Evolutionary conservation across 805 yeast species (phyloP).

Genomic region (Danielia oregonensis): DNA sequence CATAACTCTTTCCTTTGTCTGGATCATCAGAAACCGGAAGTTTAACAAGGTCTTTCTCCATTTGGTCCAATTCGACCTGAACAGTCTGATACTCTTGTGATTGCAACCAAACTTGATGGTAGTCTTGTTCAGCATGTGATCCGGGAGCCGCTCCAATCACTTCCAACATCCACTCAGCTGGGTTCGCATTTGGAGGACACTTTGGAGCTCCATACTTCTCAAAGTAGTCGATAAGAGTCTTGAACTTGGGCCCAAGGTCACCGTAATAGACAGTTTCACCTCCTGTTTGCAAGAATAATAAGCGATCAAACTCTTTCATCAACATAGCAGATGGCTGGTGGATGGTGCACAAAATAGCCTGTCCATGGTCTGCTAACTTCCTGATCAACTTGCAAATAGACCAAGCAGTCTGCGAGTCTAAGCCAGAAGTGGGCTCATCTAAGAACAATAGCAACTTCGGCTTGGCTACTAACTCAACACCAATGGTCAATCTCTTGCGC

Average conservation of each 20-base stretch:
- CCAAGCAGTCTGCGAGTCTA: constrained; percentile 43
- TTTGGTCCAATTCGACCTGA: constrained; percentile 13
- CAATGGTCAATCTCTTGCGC: constrained; percentile 51
- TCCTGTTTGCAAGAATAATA: constrained; percentile 65
- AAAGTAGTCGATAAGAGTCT: constrained; percentile 58
- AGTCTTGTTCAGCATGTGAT: constrained; percentile 53
- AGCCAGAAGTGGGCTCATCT: constrained; percentile 44
- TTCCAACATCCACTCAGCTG: constrained; percentile 56
- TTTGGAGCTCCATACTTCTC: constrained; percentile 60
- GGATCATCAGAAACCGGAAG: constrained; percentile 19
- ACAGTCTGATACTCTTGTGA: constrained; percentile 15
- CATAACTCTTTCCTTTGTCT: constrained; percentile 15
- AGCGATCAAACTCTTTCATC: constrained; percentile 73
- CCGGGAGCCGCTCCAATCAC: constrained; percentile 82
- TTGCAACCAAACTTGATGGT: constrained; percentile 58
- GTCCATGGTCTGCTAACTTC: constrained; percentile 38
- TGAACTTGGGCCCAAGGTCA: constrained; percentile 54
- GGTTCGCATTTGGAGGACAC: constrained; percentile 70
- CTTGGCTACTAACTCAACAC: constrained; percentile 40
- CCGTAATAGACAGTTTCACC: constrained; percentile 77
- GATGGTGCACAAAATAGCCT: constrained; percentile 52
- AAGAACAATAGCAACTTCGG: constrained; percentile 35
- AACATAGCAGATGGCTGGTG: constrained; percentile 84
- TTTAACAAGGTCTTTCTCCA: constrained; percentile 20
- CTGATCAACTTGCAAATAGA: constrained; percentile 38